A percentile compares a stretch with the other conserved stretches of the same genome.
Conservation (phyloP, 2,329 filamentous ascomycete genomes). For the Ilyonectria sp. region DNA sequence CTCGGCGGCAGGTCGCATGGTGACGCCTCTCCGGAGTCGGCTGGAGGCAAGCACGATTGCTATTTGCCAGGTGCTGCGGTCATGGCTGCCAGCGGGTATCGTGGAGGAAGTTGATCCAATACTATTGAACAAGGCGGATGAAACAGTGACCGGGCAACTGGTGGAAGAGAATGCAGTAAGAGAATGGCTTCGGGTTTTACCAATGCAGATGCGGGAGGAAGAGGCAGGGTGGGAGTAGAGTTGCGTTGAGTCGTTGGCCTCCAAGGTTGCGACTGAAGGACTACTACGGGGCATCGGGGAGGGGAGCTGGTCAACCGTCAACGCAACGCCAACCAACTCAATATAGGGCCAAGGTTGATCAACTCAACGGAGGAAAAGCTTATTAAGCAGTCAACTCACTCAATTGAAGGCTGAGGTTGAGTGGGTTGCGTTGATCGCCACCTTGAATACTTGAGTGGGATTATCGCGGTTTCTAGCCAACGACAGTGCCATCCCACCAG, state of each 20-base stretch:
- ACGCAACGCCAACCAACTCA: neutral
- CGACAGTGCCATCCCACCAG: constrained; percentile 12
- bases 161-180: neutral
- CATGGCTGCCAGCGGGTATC: neutral
- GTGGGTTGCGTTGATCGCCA: neutral
- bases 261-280: no score
- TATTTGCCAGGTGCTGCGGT: no score
- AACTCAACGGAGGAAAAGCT: neutral
- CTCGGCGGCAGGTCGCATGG: constrained; percentile 22
- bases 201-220: neutral
- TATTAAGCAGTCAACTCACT: neutral
- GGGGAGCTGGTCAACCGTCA: neutral
- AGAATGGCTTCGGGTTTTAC: neutral
- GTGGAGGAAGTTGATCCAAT: neutral
- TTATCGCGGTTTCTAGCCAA: neutral
- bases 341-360: neutral
- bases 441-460: no score
- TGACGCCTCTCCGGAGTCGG: constrained; percentile 2
- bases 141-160: neutral
- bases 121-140: neutral
- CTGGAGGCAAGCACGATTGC: neutral
- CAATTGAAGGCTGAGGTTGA: neutral
- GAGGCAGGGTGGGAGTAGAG: neutral
- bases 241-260: neutral
- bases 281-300: no score